A percentile compares a stretch with the other conserved stretches of the same genome.
phyloP scores from a whole-genome alignment of 164 flowering plant species.

The Umbellularia californica region DNA sequence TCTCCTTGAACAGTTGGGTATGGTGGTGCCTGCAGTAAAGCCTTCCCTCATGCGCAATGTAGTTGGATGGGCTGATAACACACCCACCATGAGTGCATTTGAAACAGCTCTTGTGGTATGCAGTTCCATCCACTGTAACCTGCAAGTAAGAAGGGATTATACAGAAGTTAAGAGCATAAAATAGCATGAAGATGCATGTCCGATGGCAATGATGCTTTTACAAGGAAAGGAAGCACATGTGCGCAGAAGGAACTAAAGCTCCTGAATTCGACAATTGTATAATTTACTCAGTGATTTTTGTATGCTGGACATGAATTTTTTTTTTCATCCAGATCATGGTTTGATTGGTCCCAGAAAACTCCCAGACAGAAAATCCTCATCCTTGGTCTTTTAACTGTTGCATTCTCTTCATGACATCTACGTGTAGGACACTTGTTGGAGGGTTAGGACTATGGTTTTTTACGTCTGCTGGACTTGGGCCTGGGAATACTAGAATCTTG shows the following conservation, averaged over 20 bases:
- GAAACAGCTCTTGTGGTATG: slow-evolving; percentile 89
- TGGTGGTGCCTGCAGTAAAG: slow-evolving; percentile 92
- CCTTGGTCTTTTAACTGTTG: neutral
- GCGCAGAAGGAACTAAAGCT: neutral
- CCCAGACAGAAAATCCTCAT: neutral
- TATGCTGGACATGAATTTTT: neutral
- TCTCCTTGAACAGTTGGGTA: slow-evolving; percentile 80
- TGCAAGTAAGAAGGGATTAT: slow-evolving; percentile 14
- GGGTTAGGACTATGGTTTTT: neutral
- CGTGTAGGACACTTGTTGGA: neutral
- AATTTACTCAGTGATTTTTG: too few species aligned
- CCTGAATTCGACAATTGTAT: neutral
- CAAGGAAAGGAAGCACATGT: neutral
- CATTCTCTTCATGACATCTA: neutral
- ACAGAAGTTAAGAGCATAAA: neutral
- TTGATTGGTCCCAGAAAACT: neutral
- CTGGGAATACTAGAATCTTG: too few species aligned
- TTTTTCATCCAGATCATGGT: neutral
- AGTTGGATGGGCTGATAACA: slow-evolving; percentile 81
- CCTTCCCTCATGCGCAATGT: slow-evolving; percentile 82
- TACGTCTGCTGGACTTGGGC: too few species aligned
- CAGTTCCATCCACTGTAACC: slow-evolving; percentile 77
- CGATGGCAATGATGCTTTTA: too few species aligned
- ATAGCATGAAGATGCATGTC: neutral
- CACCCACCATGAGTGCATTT: slow-evolving; percentile 92